Conservation (phyloP, 2,329 filamentous ascomycete species). For the Claviceps cyperi region DNA sequence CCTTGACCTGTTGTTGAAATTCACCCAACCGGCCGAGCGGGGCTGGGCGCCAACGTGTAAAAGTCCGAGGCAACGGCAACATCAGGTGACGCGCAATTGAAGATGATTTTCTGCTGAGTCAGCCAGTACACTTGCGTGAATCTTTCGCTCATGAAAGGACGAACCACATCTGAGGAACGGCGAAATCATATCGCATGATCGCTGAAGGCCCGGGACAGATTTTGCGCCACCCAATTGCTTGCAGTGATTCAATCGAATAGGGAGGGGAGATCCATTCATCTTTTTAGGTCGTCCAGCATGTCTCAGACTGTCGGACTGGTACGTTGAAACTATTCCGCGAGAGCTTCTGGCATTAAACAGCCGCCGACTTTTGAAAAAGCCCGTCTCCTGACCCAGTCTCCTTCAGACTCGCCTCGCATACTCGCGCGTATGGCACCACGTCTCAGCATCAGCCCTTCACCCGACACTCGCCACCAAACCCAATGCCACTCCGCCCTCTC, state of each 20-base stretch:
- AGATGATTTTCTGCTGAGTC: slow-evolving; percentile 1
- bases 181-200: not conserved
- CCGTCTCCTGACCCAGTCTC: not conserved
- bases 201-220: not conserved
- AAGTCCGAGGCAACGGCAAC: not conserved
- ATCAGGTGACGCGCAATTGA: slow-evolving; percentile 1
- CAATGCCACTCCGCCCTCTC: slow-evolving; percentile 54
- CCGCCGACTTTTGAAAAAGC: not conserved
- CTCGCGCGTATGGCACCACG: slow-evolving; percentile 84
- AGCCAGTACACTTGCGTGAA: not conserved
- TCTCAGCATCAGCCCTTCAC: slow-evolving; percentile 56
- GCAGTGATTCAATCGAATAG: slow-evolving; percentile 3
- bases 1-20: slow-evolving; percentile 20
- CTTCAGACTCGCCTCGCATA: slow-evolving; percentile 84
- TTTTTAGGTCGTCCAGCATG: slow-evolving; percentile 34
- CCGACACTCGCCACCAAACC: slow-evolving; percentile 42
- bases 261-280: slow-evolving; percentile 5
- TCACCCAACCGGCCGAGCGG: slow-evolving; percentile 3
- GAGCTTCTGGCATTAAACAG: not conserved
- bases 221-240: not conserved
- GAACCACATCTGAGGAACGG: not conserved
- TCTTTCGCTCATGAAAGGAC: not conserved
- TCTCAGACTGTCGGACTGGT: slow-evolving; percentile 69
- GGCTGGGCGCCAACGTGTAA: not conserved
- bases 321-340: slow-evolving; percentile 13